phyloP scores from a whole-genome alignment of 805 yeast species.

The Candida boleticola region DNA sequence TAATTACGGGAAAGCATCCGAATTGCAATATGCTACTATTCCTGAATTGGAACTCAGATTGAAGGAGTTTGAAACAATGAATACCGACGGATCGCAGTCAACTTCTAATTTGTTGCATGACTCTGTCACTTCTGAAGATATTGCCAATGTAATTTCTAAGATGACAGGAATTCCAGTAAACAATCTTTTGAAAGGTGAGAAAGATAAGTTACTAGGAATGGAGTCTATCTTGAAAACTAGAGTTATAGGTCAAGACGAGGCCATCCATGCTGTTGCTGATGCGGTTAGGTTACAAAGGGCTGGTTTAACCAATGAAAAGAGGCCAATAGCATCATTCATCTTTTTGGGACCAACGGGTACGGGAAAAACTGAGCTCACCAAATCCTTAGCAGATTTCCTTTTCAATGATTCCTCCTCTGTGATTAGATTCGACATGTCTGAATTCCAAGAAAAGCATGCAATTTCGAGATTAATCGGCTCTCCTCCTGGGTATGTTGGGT shows the following conservation, averaged over 20 bases:
- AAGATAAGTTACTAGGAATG: constrained; percentile 86
- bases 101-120: constrained; percentile 64
- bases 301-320: constrained; percentile 87
- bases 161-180: constrained; percentile 96
- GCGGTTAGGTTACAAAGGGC: constrained; percentile 97
- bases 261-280: constrained; percentile 83
- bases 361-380: constrained; percentile 95
- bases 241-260: constrained; percentile 95
- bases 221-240: constrained; percentile 71
- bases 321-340: constrained; percentile 96
- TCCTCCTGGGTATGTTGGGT: constrained; percentile 97
- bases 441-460: constrained; percentile 92
- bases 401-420: constrained; percentile 88
- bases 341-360: constrained; percentile 99
- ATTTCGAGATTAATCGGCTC: constrained; percentile 92
- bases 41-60: constrained; percentile 73
- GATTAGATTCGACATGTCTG: constrained; percentile 95
- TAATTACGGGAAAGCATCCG: constrained; percentile 85
- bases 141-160: constrained; percentile 84
- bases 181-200: constrained; percentile 89
- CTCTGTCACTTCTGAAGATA: constrained; percentile 90
- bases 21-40: constrained; percentile 80
- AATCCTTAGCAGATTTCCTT: constrained; percentile 85
- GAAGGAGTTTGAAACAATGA: constrained; percentile 26
- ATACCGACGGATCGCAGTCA: constrained; percentile 29